Conservation (phyloP, 2,329 filamentous ascomycete species). For the Nemania serpens region DNA sequence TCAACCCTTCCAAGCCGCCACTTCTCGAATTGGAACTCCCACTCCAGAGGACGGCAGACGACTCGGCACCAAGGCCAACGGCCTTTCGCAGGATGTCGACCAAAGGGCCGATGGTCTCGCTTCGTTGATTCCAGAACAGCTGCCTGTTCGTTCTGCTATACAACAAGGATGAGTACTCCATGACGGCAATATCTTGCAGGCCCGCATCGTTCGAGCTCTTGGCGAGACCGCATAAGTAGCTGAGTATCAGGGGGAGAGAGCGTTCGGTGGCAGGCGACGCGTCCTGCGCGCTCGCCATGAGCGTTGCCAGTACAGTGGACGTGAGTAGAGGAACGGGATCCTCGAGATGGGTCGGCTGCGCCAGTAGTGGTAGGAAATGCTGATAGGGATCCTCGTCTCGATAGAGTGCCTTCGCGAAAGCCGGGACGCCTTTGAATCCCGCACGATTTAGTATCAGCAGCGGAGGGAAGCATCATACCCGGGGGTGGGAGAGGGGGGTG, state of each 20-base stretch:
- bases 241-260: conserved; percentile 81
- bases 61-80: conserved; percentile 69
- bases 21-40: conserved; percentile 58
- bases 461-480: not conserved
- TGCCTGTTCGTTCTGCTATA: conserved; percentile 74
- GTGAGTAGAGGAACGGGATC: conserved; percentile 89
- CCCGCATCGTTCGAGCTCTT: conserved; percentile 81
- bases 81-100: conserved; percentile 82
- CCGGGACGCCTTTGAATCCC: conserved; percentile 64
- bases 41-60: conserved; percentile 65
- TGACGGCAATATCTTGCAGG: conserved; percentile 93
- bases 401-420: conserved; percentile 76
- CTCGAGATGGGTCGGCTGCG: conserved; percentile 72
- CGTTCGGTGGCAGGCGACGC: conserved; percentile 66
- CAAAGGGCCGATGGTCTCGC: conserved; percentile 81
- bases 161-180: conserved; percentile 84
- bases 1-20: conserved; percentile 66
- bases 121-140: conserved; percentile 89
- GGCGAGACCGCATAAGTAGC: conserved; percentile 81
- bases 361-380: conserved; percentile 81
- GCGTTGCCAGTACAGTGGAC: conserved; percentile 80
- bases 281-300: conserved; percentile 72
- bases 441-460: conserved; percentile 7
- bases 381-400: conserved; percentile 75
- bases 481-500: not conserved